A percentile compares a stretch with the other conserved stretches of the same genome.
Evolutionary conservation across 148 eudicot species (phyloP).

Genomic region (Rhododendron simsii): DNA sequence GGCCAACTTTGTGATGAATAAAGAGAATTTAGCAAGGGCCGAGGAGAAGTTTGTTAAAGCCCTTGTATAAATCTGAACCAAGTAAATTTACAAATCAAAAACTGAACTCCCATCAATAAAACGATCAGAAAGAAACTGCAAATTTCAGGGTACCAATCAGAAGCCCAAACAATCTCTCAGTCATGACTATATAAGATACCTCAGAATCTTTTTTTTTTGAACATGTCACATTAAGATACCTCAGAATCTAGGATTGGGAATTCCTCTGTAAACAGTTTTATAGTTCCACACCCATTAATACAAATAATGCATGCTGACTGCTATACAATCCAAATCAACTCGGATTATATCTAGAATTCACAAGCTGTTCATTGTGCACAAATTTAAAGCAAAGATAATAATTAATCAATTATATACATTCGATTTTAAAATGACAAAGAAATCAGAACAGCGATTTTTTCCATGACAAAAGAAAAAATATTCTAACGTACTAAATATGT

Average conservation of each 20-base stretch:
- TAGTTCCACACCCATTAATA: not conserved
- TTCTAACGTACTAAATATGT: not conserved
- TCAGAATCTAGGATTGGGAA: not conserved
- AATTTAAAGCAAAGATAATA: not conserved
- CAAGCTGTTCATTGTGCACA: not conserved
- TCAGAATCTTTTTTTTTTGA: not conserved
- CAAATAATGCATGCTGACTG: not conserved
- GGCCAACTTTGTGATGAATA: not conserved
- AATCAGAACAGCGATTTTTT: not conserved
- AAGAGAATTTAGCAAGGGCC: not conserved
- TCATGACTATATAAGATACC: not conserved
- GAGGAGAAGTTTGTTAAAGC: not conserved
- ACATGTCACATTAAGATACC: not conserved
- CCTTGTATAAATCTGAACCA: not conserved
- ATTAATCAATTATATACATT: not conserved
- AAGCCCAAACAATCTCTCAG: not conserved
- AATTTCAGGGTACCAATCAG: not conserved
- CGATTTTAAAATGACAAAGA: not conserved
- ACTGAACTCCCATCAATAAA: not conserved
- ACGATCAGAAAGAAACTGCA: not conserved
- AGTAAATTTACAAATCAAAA: not conserved
- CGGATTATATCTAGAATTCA: not conserved
- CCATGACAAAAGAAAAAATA: not conserved
- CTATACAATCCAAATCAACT: not conserved
- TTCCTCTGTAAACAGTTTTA: not conserved